Evolutionary conservation across 1,284 basidiomycete species (phyloP).

Genomic region (Xerocomus nothofagi): DNA sequence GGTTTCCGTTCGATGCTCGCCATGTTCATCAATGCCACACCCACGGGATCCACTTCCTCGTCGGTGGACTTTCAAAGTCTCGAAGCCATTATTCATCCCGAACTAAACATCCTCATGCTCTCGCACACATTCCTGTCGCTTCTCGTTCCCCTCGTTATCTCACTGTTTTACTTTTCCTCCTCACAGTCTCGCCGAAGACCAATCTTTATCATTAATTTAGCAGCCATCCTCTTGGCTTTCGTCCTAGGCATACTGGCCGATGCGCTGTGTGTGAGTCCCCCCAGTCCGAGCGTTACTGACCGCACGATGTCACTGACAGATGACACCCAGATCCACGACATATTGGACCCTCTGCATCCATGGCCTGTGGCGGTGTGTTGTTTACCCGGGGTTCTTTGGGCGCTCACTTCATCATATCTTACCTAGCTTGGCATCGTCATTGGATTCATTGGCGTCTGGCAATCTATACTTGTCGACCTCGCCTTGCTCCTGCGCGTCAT

Average conservation of each 20-base stretch:
- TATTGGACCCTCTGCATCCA: constrained; percentile 18
- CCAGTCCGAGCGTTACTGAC: background rate
- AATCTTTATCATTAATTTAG: constrained; percentile 26
- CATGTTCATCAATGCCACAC: constrained; percentile 5
- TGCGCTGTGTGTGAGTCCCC: constrained; percentile 12
- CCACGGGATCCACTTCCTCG: constrained; percentile 1
- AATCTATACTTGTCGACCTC: constrained; percentile 30
- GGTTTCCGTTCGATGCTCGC: background rate
- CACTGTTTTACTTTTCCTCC: constrained; percentile 30
- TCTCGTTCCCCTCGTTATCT: constrained; percentile 23
- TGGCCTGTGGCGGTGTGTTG: constrained; percentile 6
- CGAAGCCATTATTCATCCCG: background rate
- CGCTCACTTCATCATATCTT: background rate
- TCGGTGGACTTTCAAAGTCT: background rate
- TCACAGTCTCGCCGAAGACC: constrained; percentile 15
- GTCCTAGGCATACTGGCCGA: constrained; percentile 17
- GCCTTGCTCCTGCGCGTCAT: constrained; percentile 28
- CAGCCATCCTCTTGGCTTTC: constrained; percentile 20
- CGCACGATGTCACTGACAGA: background rate
- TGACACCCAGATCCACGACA: constrained; percentile 14
- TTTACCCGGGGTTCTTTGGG: background rate
- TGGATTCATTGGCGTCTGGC: constrained; percentile 23
- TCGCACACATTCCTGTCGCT: constrained; percentile 24
- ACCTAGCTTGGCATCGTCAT: constrained; percentile 13
- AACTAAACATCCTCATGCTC: constrained; percentile 19